A percentile compares a stretch with the other conserved stretches of the same genome.
Evolutionary conservation across 202 grass and related monocot species (phyloP).

Genomic region (Digitaria exilis): DNA sequence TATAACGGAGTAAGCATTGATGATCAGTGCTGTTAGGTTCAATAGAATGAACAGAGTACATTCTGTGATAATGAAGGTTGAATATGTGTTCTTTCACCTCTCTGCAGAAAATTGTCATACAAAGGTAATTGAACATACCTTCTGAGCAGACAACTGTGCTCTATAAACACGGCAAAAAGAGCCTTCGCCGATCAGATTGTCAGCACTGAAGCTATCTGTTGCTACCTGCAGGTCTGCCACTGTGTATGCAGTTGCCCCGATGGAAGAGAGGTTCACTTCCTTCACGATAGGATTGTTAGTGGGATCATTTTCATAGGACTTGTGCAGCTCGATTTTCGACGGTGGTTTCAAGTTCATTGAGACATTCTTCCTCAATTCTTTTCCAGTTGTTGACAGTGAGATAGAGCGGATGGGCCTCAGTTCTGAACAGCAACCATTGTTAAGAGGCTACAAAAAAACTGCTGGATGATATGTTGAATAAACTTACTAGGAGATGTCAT

Average conservation of each 20-base stretch:
- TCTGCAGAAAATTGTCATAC: background rate
- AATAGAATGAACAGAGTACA: background rate
- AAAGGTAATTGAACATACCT: slow-evolving; percentile 49
- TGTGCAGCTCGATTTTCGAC: slow-evolving; percentile 67
- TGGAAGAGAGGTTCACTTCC: slow-evolving; percentile 56
- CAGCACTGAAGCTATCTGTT: slow-evolving; percentile 72
- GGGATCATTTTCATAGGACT: slow-evolving; percentile 64
- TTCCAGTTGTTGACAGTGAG: slow-evolving; percentile 38
- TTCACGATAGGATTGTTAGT: slow-evolving; percentile 51
- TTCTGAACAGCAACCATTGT: slow-evolving; percentile 26
- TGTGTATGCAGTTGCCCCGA: slow-evolving; percentile 69
- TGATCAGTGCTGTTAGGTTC: background rate
- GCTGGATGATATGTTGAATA: background rate
- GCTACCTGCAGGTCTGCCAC: slow-evolving; percentile 88
- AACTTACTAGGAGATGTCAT: background rate
- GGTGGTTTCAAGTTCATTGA: slow-evolving; percentile 85
- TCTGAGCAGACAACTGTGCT: slow-evolving; percentile 61
- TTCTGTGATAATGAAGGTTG: background rate
- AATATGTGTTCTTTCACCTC: background rate
- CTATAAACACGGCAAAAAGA: slow-evolving; percentile 69
- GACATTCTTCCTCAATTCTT: slow-evolving; percentile 43
- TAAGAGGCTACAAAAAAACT: slow-evolving; percentile 6
- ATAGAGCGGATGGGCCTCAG: slow-evolving; percentile 32
- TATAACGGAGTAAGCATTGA: background rate
- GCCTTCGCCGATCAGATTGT: slow-evolving; percentile 82